A percentile compares a stretch with the other conserved stretches of the same genome.
Evolutionary conservation across 1,139 yeast species (phyloP).

Genomic region (Kodamaea fungicola): DNA sequence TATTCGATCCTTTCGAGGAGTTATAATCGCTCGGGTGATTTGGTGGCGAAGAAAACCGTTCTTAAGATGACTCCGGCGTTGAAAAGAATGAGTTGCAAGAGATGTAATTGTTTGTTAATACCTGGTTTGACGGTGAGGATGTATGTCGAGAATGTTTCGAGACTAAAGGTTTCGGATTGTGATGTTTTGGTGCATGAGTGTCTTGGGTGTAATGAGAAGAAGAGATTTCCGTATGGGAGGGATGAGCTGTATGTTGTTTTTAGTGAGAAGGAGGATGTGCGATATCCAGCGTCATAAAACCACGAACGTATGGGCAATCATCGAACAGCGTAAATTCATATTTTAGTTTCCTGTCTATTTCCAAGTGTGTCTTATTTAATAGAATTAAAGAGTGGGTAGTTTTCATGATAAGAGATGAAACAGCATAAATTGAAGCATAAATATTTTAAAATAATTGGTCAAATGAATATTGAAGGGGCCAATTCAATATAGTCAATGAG

Average conservation of each 20-base stretch:
- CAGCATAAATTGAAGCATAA: too few relatives aligned
- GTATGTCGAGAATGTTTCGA: constrained; percentile 27
- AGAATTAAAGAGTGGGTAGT: too few relatives aligned
- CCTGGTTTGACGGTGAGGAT: constrained; percentile 45
- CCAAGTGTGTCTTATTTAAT: too few relatives aligned
- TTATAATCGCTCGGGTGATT: constrained; percentile 43
- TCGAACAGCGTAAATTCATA: too few relatives aligned
- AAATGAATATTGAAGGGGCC: too few relatives aligned
- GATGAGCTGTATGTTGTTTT: constrained; percentile 26
- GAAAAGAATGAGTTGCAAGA: constrained; percentile 61
- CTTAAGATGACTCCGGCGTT: constrained; percentile 57
- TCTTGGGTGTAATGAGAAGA: constrained; percentile 20
- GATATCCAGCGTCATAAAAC: too few relatives aligned
- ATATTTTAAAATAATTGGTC: too few relatives aligned
- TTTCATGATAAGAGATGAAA: too few relatives aligned
- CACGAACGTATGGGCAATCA: too few relatives aligned
- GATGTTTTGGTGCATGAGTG: constrained; percentile 35
- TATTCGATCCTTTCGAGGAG: constrained; percentile 43
- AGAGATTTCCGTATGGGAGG: constrained; percentile 35
- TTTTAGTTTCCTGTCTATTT: too few relatives aligned
- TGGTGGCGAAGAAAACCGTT: constrained; percentile 62
- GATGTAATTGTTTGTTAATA: constrained; percentile 46
- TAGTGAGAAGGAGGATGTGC: constrained; percentile 24
- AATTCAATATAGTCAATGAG: too few relatives aligned
- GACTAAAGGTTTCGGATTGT: constrained; percentile 19